Evolutionary conservation across 805 yeast species (phyloP).

Genomic region (Lachancea waltii): DNA sequence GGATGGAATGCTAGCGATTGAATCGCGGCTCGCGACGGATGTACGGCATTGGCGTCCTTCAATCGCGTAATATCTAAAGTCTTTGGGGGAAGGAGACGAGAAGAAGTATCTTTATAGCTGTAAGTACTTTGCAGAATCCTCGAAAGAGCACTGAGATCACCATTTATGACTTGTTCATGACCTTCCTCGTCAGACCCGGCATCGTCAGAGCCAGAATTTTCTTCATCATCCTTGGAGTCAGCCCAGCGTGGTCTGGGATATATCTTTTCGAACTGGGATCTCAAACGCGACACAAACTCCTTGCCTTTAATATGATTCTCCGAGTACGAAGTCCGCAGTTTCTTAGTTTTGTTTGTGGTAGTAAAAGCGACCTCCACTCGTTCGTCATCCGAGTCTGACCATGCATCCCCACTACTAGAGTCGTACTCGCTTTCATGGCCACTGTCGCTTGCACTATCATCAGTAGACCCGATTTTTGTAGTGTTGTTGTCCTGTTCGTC

Average conservation of each 20-base stretch:
- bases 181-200: slow-evolving; percentile 21
- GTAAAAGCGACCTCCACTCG: slow-evolving; percentile 52
- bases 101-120: slow-evolving; percentile 35
- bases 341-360: slow-evolving; percentile 54
- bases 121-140: slow-evolving; percentile 36
- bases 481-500: slow-evolving; percentile 26
- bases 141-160: slow-evolving; percentile 38
- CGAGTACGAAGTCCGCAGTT: slow-evolving; percentile 55
- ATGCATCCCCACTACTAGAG: slow-evolving; percentile 40
- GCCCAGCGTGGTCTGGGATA: slow-evolving; percentile 88
- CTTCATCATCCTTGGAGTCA: slow-evolving; percentile 31
- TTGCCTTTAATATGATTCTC: slow-evolving; percentile 52
- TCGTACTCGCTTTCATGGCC: slow-evolving; percentile 28
- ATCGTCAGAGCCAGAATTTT: slow-evolving; percentile 25
- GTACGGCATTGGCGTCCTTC: slow-evolving; percentile 75
- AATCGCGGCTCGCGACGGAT: slow-evolving; percentile 69
- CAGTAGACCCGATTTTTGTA: slow-evolving; percentile 26
- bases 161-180: slow-evolving; percentile 28
- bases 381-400: slow-evolving; percentile 94
- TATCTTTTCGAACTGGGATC: slow-evolving; percentile 63
- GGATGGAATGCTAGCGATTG: slow-evolving; percentile 85
- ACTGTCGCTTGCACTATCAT: slow-evolving; percentile 42
- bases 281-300: slow-evolving; percentile 54
- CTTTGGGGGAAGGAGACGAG: slow-evolving; percentile 60
- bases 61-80: slow-evolving; percentile 72